Percentiles rank a stretch among this genome's conserved stretches.
These are phyloP conservation scores for Aegilops tauschii DNA, from an alignment of 176 grass and related monocot genomes.

Conservation along the genomic window DNA sequence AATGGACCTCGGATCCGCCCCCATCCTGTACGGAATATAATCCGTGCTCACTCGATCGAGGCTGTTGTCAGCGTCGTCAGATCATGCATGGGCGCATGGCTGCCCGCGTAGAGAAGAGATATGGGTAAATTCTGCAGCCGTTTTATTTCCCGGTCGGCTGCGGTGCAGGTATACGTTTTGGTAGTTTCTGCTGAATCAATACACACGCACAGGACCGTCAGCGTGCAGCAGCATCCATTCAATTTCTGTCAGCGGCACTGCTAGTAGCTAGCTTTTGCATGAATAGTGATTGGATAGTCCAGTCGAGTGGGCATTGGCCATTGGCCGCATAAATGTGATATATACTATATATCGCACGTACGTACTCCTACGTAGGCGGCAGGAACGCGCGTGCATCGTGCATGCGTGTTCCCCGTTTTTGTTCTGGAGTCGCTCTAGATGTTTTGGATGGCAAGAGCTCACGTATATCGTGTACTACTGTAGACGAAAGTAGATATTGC, in stretches of 20 bases:
- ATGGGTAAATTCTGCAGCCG: background rate
- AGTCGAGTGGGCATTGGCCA: background rate
- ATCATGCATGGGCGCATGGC: background rate
- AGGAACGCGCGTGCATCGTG: background rate
- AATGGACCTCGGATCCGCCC: constrained; percentile 15
- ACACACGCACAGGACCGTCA: background rate
- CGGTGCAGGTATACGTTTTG: background rate
- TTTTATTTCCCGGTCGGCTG: constrained; percentile 8
- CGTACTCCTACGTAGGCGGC: background rate
- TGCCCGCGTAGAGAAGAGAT: background rate
- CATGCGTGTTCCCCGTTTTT: background rate
- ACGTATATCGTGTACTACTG: too few relatives aligned
- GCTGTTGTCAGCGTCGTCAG: background rate
- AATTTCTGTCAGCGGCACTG: background rate
- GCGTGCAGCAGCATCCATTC: background rate
- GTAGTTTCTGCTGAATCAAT: background rate
- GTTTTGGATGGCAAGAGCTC: background rate
- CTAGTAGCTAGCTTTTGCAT: background rate
- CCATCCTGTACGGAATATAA: background rate
- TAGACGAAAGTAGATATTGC: too few relatives aligned
- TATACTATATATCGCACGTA: background rate
- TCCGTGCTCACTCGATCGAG: background rate
- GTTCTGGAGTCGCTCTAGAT: background rate
- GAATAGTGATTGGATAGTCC: background rate
- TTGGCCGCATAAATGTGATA: background rate